Evolutionary conservation across 1,284 basidiomycete genomes (phyloP), one percentile per base, ranked within the genome.

Genomic region (Mycena citricolor): DNA sequence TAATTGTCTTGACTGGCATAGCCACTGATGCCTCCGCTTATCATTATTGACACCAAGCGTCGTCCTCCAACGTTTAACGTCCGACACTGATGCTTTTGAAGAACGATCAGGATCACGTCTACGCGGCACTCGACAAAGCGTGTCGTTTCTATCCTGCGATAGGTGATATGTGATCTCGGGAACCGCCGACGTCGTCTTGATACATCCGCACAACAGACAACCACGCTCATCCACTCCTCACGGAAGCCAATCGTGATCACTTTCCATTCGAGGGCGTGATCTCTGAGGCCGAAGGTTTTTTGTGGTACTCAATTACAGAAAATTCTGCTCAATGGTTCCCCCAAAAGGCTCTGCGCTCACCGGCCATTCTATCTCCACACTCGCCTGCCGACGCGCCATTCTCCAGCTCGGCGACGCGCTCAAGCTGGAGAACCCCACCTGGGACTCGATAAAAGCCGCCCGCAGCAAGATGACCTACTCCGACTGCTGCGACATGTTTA

Each of bases 121-220:
- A 24, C 25, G 52, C 60, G 25, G 41, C 54, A 23, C 57, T 71
- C 17, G 53, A 57, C 30, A 47, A 47, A 16, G 56, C 65, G n/a
- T 63, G 63, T 20, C 61, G 65, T 26, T 57, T 50, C 2, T 68
- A 68, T 32, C 70, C 68, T 25, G 67, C 67, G 11, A 29, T 29
- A 29, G 26, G n/a, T n/a, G n/a, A n/a, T n/a, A n/a, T n/a, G n/a
- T n/a, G n/a, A n/a, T n/a, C n/a, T n/a, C n/a, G n/a, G n/a, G n/a
- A n/a, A n/a, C n/a, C n/a, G n/a, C n/a, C n/a, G n/a, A n/a, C n/a
- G n/a, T n/a, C n/a, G n/a, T n/a, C n/a, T n/a, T n/a, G n/a, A n/a
- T n/a, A n/a, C n/a, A n/a, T n/a, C 77, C 10, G 69, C 70, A n/a
- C n/a, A 11, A 83, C 86, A 57, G 86, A 88, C 64, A 87, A 87